A percentile compares a stretch with the other conserved stretches of the same genome.
These are phyloP conservation scores for Dendrobium huoshanense DNA, from an alignment of 106 monocot genomes.

Conservation along the genomic window DNA sequence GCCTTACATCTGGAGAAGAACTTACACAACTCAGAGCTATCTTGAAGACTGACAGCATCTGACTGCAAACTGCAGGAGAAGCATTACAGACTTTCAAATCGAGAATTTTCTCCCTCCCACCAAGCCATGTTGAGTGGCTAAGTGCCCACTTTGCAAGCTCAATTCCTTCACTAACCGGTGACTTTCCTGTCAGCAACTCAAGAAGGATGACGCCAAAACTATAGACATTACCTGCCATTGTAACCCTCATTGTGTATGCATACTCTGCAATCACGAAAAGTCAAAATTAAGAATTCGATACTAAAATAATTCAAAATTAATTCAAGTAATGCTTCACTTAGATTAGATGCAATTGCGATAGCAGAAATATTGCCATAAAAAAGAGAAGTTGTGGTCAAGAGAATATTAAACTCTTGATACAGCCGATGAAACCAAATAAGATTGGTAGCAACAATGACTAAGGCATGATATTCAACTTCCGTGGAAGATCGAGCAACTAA, in stretches of 20 bases:
- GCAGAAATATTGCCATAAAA: too few species aligned
- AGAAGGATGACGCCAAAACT: constrained; percentile 19
- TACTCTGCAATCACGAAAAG: constrained; percentile 53
- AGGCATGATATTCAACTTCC: too few species aligned
- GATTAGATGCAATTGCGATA: too few species aligned
- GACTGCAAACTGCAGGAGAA: constrained; percentile 34
- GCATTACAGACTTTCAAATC: constrained; percentile 30
- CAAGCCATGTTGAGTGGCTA: too few species aligned
- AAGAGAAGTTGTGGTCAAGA: too few species aligned
- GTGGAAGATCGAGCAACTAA: too few species aligned
- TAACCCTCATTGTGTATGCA: constrained; percentile 67
- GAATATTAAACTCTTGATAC: too few species aligned
- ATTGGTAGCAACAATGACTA: too few species aligned
- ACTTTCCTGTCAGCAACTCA: constrained; percentile 59
- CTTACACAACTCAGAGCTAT: constrained; percentile 55
- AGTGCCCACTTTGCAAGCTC: constrained; percentile 28
- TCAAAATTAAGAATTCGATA: too few species aligned
- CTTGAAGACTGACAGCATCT: constrained; percentile 59
- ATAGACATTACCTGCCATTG: constrained; percentile 57
- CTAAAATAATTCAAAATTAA: too few species aligned
- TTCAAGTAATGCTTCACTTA: too few species aligned
- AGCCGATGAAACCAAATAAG: too few species aligned
- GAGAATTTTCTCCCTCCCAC: constrained; percentile 1
- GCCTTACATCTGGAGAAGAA: constrained; percentile 41
- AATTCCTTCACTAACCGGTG: constrained; percentile 34